Evolutionary conservation across 2,329 filamentous ascomycete genomes (phyloP), one percentile per base, ranked within the genome.

Genomic region (Exophiala sp.): DNA sequence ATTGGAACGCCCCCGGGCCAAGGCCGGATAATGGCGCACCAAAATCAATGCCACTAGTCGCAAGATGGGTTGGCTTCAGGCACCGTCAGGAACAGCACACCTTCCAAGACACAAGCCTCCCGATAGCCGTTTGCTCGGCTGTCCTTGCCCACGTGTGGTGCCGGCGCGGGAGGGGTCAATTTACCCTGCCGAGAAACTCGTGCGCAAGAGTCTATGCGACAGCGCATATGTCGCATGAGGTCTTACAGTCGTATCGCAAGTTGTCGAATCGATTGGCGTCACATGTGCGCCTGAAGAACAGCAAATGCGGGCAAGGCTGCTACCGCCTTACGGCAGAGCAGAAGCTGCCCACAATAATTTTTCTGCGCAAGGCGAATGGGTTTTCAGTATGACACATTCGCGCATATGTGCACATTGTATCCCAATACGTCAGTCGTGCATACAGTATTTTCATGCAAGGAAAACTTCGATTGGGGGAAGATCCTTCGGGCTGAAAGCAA

Each of bases 1-100:
- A 62, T 62, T 62, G 58, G 61, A 46, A 41, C 52, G 20, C 39
- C 44, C 46, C 50, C 21, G 29, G 34, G 40, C 36, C 48, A 41
- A 32, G 45, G 47, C 46, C 52, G 46, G 54, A 53, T 52, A 55
- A 53, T 54, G 42, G 54, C 56, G 61, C 47, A 49, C 35, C 46
- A n/a, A 43, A 32, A 10, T 21, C 39, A 41, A 16, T 20, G n/a
- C 21, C 21, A 50, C 61, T 61, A 63, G 50, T 38, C 56, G 49
- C 14, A 57, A 59, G 33, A 46, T 34, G 57, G 61, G 38, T 46
- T 55, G 54, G 59, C 50, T 59, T 53, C 61, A 63, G 60, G 60
- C 44, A 59, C 57, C 46, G 50, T 21, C 29, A 20, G 34, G 43
- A 51, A 54, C 24, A 33, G 11, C 55, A 59, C 53, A 57, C 58